Evolutionary conservation across 257 asterid genomes (phyloP), one percentile per base, ranked within the genome.

Genomic region (Euphrasia confusa): DNA sequence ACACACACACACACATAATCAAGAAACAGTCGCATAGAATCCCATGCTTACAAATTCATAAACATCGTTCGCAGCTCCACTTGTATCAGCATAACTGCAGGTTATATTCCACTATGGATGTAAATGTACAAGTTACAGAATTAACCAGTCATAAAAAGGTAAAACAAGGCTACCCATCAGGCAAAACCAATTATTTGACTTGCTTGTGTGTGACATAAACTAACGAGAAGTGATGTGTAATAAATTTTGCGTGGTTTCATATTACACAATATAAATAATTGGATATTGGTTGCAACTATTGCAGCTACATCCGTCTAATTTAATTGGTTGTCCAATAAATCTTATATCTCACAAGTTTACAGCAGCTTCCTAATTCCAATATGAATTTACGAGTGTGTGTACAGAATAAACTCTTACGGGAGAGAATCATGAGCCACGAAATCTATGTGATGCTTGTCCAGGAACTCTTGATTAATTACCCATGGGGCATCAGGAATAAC

Each of bases 401-500:
- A 42, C 57, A 44, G 28, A 67, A 70, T 42, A 52, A 66, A 71
- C 14, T 45, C 85, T 86, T 83, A 92, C 99, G 97, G 99, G 65
- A 92, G 96, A 72, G 99, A 72, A 68, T 92, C 99, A 63, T 92
- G 99, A n/a, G 97, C 97, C 63, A 92, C 99, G 58, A 71, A 92
- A 73, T 84, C 99, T 37, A 92, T 92, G 21, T 56, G 52, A 69
- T 92, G 95, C 70, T 78, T 81, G 87, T 89, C 99, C 70, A 89
- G 79, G 79, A 89, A 92, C 77, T 89, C 99, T 59, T 82, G 95
- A 65, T 83, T 75, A 65, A 87, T 72, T 64, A 92, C 97, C 99
- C 99, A 92, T 2, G 96, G 97, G 2, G 99, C 95, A 84, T 84
- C 96, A 53, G 95, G 96, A 68, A 92, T 87, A 74, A 92, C 99